A percentile compares a stretch with the other conserved stretches of the same genome.
phyloP scores from a whole-genome alignment of 2,329 filamentous ascomycete genomes.

The Talaromyces sp. region DNA sequence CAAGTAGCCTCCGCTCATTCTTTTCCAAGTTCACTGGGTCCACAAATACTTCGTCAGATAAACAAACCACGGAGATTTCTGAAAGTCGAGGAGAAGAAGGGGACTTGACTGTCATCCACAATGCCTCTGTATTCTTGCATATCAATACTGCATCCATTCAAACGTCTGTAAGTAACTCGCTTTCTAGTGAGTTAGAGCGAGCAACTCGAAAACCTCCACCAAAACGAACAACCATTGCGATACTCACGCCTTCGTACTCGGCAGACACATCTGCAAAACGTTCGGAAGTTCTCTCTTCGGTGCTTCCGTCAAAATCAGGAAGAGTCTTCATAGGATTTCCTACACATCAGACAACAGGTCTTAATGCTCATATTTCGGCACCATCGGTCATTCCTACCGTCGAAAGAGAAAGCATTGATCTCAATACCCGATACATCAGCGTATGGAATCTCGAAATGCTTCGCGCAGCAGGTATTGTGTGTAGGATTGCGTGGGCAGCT shows the following conservation, averaged over 20 bases:
- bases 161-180: conserved; percentile 65
- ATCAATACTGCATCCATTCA: conserved; percentile 78
- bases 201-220: conserved; percentile 97
- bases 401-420: conserved; percentile 90
- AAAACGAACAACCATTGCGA: conserved; percentile 75
- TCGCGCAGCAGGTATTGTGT: conserved; percentile 81
- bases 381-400: conserved; percentile 96
- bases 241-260: conserved; percentile 87
- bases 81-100: conserved; percentile 60
- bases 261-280: conserved; percentile 63
- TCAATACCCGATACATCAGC: conserved; percentile 91
- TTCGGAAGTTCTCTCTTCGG: conserved; percentile 77
- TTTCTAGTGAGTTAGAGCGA: conserved; percentile 81
- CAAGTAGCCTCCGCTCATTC: conserved; percentile 66
- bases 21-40: conserved; percentile 68
- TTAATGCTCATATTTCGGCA: conserved; percentile 89
- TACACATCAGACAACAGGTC: conserved; percentile 92
- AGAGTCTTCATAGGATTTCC: conserved; percentile 97
- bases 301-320: conserved; percentile 81
- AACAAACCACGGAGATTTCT: conserved; percentile 43
- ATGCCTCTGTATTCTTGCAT: conserved; percentile 78
- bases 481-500: conserved; percentile 77
- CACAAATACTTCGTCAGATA: conserved; percentile 45
- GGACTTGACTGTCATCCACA: conserved; percentile 64
- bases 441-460: conserved; percentile 95